Base-by-base conservation (phyloP, 371 early-diverging fungal genomes). In the Saksenaea vasiformis region DNA sequence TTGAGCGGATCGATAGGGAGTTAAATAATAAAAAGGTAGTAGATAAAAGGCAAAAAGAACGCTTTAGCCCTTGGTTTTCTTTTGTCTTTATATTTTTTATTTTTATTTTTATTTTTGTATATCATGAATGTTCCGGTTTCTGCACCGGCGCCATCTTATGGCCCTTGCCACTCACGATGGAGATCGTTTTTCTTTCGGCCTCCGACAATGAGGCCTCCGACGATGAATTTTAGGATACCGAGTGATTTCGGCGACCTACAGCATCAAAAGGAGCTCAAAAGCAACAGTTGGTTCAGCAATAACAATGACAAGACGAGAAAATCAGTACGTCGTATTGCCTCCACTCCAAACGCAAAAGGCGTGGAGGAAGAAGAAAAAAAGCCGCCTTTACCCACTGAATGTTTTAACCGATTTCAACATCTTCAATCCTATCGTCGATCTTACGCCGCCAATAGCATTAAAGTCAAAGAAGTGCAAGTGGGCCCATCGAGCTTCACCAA, bases 401-500 rank as follows among this genome's bases (percentile, higher is more conserved):
- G 22, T 47, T 47, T 22, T 22, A 22, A 47, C 27, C 51, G 51
- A 17, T 54, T 36, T 34, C 62, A 70, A 57, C 67, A 58, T 63
- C 53, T 66, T 26, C 69, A 66, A 28, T 35, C 68, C 1, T 73
- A 71, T 9, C 69, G 79, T n/a, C 79, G 93, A 54, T 87, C 89
- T 13, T 92, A 93, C 68, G 91, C 92, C 24, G 84, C 91, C 64
- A 91, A 90, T 71, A 91, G 93, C 62, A 86, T 94, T 70, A 91
- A 89, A 69, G 78, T 93, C 27, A 86, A 88, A 58, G 82, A 89
- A 37, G 86, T 91, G 14, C 87, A 91, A 64, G 95, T 95, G 2
- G 86, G 89, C n/a, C 96, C 97, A 1, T 89, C 84, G 60, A 88
- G 91, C 70, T 98, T 96, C 76, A 78, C 74, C 38, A 95, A 95